A percentile compares a stretch with the other conserved stretches of the same genome.
Conservation (phyloP, 2,329 filamentous ascomycete species). For the Pyrenophora seminiperda region DNA sequence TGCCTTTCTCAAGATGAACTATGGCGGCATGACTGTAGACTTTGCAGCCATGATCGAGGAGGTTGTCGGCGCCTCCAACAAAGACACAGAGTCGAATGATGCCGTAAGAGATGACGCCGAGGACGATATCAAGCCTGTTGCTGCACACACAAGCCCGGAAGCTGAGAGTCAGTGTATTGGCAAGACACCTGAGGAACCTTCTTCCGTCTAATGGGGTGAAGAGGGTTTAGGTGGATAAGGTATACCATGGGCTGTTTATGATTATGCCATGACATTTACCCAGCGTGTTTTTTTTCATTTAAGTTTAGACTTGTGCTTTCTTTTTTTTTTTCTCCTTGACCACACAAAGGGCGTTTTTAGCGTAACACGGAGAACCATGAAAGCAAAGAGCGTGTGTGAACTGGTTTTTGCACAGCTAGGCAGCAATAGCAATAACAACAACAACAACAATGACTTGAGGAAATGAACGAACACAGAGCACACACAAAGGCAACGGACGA, state of each 20-base stretch:
- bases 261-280: background rate
- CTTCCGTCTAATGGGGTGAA: slow-evolving; percentile 8
- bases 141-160: slow-evolving; percentile 12
- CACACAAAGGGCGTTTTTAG: too few species aligned
- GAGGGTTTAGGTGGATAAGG: background rate
- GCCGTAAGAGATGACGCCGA: background rate
- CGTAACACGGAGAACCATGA: too few species aligned
- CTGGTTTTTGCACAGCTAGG: too few species aligned
- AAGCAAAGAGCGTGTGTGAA: too few species aligned
- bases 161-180: slow-evolving; percentile 15
- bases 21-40: slow-evolving; percentile 39
- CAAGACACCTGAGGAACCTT: slow-evolving; percentile 22
- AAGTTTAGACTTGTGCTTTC: too few species aligned
- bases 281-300: too few species aligned
- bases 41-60: slow-evolving; percentile 47
- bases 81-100: slow-evolving; percentile 15
- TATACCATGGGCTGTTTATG: background rate
- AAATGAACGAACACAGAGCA: too few species aligned
- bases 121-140: slow-evolving; percentile 1
- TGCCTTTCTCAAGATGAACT: slow-evolving; percentile 32
- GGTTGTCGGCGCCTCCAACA: slow-evolving; percentile 33
- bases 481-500: too few species aligned
- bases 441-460: too few species aligned
- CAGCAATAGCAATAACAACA: too few species aligned
- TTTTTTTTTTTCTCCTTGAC: background rate